These are phyloP conservation scores for Paramecium biaurelia DNA, from an alignment of 73 alveolate genomes.

Conservation along the genomic window DNA sequence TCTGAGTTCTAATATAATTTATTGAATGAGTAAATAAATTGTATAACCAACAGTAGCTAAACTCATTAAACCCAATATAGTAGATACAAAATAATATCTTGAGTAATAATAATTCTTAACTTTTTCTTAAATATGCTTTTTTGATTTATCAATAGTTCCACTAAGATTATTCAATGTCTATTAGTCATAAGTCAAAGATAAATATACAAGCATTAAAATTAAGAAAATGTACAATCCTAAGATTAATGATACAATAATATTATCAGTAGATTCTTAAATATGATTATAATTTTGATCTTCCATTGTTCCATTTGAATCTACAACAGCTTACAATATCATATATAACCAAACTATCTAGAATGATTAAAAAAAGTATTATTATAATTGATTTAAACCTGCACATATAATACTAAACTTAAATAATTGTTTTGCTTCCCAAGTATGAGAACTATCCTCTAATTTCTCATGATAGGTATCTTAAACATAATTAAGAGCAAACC, in stretches of 20 bases:
- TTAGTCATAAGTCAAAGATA: constrained; percentile 17
- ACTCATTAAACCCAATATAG: constrained; percentile 49
- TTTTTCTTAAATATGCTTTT: not conserved
- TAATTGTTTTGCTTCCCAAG: not conserved
- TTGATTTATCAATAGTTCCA: not conserved
- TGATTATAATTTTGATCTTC: not conserved
- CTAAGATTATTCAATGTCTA: not conserved
- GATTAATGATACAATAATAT: not conserved
- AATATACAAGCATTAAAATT: not conserved
- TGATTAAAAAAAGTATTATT: not conserved
- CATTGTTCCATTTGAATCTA: not conserved
- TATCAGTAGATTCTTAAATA: not conserved
- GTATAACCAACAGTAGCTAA: constrained; percentile 22
- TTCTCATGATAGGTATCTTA: not conserved
- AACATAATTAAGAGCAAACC: constrained; percentile 67
- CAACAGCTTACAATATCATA: not conserved
- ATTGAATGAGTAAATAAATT: not conserved
- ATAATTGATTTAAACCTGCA: not conserved
- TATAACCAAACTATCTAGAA: constrained; percentile 22
- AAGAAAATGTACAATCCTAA: not conserved
- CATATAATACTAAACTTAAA: not conserved
- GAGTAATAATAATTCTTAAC: not conserved
- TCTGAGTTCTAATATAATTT: not conserved
- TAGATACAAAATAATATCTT: constrained; percentile 44
- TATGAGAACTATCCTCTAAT: constrained; percentile 26